Base-by-base conservation (phyloP, 768 basidiomycete genomes). In the Rhizopogon sp. region DNA sequence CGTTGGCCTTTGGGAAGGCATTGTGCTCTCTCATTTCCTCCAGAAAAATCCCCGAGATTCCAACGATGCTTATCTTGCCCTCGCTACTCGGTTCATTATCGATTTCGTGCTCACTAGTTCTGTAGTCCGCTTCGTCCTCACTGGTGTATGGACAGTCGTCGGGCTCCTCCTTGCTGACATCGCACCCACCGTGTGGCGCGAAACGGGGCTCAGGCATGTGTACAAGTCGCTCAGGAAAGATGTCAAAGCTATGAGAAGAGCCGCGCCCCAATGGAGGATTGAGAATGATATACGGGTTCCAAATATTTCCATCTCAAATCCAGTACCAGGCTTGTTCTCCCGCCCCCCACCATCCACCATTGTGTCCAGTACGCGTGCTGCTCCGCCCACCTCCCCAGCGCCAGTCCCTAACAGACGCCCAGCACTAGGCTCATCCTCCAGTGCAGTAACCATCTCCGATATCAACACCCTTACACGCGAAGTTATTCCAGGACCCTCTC, bases 1-100 rank as follows among this genome's bases (percentile, higher is more conserved):
- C 55, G 74, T 91, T 52, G 89, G 88, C 6, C 72, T 90, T n/a
- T 90, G 88, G 87, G 88, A 90, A 69, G 88, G 89, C 43, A 78
- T 87, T 25, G 81, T 88, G 33, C 74, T 88, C 50, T 79, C 82
- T 35, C 88, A 90, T 61, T 89, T 88, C 66, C 68, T 87, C 59
- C 79, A 78, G 56, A 86, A 86, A 66, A 78, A 78, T 70, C 87
- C 86, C 28, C 62, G 55, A 53, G 37, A 49, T 49, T 87, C 87
- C 0, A 73, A 75, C 53, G 88, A 90, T 66, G 87, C 87, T 9
- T 88, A 84, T 68, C 70, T 89, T 52, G 84, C 79, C 11, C 81
- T 82, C 56, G 83, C 71, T 31, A 79, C 88, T 52, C 76, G 89
- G 14, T 76, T 90, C 54, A 82, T 85, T 62, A 72, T 88, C 56